Base-by-base conservation (phyloP, 805 yeast genomes). In the Yarrowia keelungensis region DNA sequence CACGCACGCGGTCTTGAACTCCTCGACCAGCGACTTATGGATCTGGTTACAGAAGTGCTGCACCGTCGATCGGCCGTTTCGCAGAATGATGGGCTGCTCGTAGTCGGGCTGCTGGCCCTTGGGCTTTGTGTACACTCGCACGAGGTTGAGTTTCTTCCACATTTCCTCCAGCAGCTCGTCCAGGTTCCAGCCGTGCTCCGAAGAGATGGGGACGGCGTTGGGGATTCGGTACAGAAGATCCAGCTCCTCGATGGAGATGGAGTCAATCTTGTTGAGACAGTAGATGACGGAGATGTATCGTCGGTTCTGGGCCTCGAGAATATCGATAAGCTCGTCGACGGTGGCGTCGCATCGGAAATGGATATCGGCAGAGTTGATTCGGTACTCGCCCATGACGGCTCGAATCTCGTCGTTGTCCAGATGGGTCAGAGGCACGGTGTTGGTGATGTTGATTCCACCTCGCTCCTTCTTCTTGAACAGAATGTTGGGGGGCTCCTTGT, bases 271-370 rank as follows among this genome's bases (percentile, higher is more conserved):
- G 84, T 95, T 95, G 76, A 95, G 83, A 56, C 92, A 98, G 76
- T 95, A 95, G 69, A 95, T 83, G 0, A 97, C 98, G 2, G 99
- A 99, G 73, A 95, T 92, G 79, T 95, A 95, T 78, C 91, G 88
- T 81, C 99, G 88, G 75, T 91, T 87, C 69, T 90, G 89, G 5
- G 90, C 93, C 81, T 95, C 99, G 68, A 95, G 85, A 12, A 93
- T 91, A 78, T 95, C 99, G 74, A 95, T 95, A 74, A 95, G 82
- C 76, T 95, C 99, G 77, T 95, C 99, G 22, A 96, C 97, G 0
- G 97, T 91, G 26, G 99, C 99, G 79, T 95, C 99, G 78, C 98
- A 93, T 77, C 99, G 84, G 81, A 95, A 89, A 1, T 97, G 95
- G 73, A 95, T 90, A 78, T 95, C 98, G 15, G 99, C 98, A 58